Conservation (phyloP, 306 rosid species). For the Rosa multiflora region DNA sequence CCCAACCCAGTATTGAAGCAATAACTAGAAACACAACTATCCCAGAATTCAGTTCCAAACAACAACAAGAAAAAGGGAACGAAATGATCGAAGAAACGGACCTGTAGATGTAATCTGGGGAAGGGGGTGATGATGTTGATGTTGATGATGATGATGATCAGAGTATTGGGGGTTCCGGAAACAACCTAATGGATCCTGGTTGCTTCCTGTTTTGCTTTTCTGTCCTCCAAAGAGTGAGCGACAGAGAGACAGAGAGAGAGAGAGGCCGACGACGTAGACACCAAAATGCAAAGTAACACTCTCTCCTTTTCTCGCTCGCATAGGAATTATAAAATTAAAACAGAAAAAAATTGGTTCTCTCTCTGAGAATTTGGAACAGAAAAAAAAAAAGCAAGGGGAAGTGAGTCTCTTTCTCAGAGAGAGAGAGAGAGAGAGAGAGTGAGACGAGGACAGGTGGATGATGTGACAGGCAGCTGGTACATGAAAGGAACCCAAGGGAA, state of each 20-base stretch:
- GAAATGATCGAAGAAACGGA: neutral
- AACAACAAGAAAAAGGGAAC: neutral
- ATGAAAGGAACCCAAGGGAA: neutral
- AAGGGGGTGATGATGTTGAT: neutral
- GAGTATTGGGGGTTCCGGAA: no score
- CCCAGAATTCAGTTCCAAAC: neutral
- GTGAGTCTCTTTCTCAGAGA: neutral
- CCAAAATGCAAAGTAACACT: constrained; percentile 8
- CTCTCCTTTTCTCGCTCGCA: neutral
- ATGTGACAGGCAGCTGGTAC: constrained; percentile 6
- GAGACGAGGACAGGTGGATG: constrained; percentile 16
- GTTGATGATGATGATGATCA: neutral
- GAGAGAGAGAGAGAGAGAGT: neutral
- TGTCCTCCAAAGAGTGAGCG: neutral
- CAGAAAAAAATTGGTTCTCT: neutral
- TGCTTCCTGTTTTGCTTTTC: no score
- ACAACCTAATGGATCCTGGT: constrained; percentile 18
- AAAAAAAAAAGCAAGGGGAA: neutral
- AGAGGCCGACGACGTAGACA: neutral
- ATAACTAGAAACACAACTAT: no score
- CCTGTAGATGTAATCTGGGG: neutral
- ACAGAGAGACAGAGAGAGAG: no score
- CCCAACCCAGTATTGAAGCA: neutral
- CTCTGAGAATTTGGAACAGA: neutral
- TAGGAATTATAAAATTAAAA: neutral